These are phyloP conservation scores for Curvularia verruculosa DNA, from an alignment of 2,329 filamentous ascomycete species.

Conservation along the genomic window DNA sequence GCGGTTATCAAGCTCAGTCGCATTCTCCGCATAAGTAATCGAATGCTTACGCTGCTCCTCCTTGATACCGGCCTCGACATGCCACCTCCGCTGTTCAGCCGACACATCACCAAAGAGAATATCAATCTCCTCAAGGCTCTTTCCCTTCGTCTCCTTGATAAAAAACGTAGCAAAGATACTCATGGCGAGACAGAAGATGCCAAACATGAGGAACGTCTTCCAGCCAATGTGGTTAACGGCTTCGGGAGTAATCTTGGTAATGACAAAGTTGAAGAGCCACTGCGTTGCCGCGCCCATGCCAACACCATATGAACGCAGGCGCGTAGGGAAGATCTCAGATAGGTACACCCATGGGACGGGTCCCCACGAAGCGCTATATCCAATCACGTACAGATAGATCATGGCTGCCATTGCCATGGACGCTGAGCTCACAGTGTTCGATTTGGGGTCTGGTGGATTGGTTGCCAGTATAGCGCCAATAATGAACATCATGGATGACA, in stretches of 20 bases:
- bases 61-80: conserved; percentile 11
- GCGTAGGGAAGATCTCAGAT: conserved; percentile 74
- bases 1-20: conserved; percentile 3
- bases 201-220: conserved; percentile 56
- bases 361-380: conserved; percentile 75
- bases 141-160: conserved; percentile 52
- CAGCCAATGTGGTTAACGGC: conserved; percentile 60
- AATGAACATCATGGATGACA: conserved; percentile 69
- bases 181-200: conserved; percentile 54
- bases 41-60: conserved; percentile 11
- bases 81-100: conserved; percentile 7
- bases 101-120: conserved; percentile 49
- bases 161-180: conserved; percentile 54
- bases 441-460: conserved; percentile 37
- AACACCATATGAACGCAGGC: conserved; percentile 69
- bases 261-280: conserved; percentile 75
- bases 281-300: conserved; percentile 74
- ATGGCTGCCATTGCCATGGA: conserved; percentile 71
- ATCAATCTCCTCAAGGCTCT: conserved; percentile 56
- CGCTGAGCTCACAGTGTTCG: conserved; percentile 49
- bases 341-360: conserved; percentile 79
- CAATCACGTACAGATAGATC: conserved; percentile 76
- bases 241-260: conserved; percentile 68
- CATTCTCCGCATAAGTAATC: conserved; percentile 6
- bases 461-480: conserved; percentile 64